These are phyloP conservation scores for Yamadazyma ubonensis DNA, from an alignment of 805 yeast species.

Conservation along the genomic window DNA sequence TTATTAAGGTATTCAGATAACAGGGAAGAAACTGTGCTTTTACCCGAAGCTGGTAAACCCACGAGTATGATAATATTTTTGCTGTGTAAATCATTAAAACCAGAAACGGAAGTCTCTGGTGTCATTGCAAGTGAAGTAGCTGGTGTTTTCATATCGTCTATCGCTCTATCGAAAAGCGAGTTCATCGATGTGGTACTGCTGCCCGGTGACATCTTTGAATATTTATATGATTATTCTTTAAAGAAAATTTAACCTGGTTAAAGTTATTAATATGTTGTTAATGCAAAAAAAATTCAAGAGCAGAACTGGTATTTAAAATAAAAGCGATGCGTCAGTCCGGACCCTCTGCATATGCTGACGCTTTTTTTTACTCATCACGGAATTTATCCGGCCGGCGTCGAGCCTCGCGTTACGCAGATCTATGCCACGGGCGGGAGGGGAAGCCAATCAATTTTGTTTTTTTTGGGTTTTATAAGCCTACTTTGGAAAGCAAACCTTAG, in stretches of 20 bases:
- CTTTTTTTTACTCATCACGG: constrained; percentile 6
- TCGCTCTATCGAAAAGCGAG: constrained; percentile 7
- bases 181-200: constrained; percentile 7
- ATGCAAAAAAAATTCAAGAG: not conserved
- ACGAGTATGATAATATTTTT: constrained; percentile 25
- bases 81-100: constrained; percentile 1
- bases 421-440: constrained; percentile 8
- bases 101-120: constrained; percentile 5
- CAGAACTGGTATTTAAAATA: not conserved
- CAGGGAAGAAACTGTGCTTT: constrained; percentile 38
- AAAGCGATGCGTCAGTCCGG: constrained; percentile 6
- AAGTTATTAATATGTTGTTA: not conserved
- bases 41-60: constrained; percentile 45
- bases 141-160: constrained; percentile 4
- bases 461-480: not conserved
- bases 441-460: not conserved
- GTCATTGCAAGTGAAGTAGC: constrained; percentile 10
- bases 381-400: constrained; percentile 7
- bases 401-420: constrained; percentile 3
- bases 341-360: constrained; percentile 7
- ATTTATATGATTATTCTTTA: not conserved
- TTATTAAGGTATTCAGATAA: constrained; percentile 29
- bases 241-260: not conserved
- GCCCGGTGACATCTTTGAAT: constrained; percentile 3
- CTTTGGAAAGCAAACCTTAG: not conserved